Percentiles rank a stretch among this genome's conserved stretches.
phyloP scores from a whole-genome alignment of 345 rosid genomes.

The Physaria fendleri region DNA sequence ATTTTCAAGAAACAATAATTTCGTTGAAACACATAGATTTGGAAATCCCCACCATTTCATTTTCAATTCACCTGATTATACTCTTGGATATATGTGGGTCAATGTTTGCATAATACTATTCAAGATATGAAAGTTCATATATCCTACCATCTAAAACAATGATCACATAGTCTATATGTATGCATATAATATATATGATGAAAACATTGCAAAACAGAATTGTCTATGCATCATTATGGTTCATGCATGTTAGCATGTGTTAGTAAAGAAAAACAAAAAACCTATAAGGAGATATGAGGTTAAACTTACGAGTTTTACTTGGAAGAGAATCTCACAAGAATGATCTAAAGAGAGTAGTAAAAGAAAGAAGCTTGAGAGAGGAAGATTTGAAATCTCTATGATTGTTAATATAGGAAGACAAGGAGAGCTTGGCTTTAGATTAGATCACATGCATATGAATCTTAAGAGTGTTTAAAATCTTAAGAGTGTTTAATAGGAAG shows the following conservation, averaged over 20 bases:
- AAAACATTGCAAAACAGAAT: not conserved
- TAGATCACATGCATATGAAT: conserved; percentile 27
- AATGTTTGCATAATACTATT: conserved; percentile 9
- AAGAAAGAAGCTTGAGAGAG: not conserved
- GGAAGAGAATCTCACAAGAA: not conserved
- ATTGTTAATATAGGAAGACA: conserved; percentile 8
- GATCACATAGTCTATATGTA: not conserved
- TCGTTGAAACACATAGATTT: conserved; percentile 18
- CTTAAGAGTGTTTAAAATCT: conserved; percentile 19
- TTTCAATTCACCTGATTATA: not conserved
- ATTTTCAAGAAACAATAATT: conserved; percentile 27
- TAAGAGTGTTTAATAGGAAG: conserved; percentile 5
- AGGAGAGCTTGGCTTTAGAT: conserved; percentile 13
- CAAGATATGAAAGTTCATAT: conserved; percentile 15
- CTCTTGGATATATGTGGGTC: conserved; percentile 12
- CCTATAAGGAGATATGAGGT: not conserved
- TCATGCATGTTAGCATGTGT: conserved; percentile 1
- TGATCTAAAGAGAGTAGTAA: not conserved
- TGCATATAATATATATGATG: not conserved
- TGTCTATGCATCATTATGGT: not conserved
- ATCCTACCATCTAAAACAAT: not conserved
- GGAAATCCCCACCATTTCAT: conserved; percentile 10
- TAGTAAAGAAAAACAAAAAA: not conserved
- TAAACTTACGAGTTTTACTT: conserved; percentile 23
- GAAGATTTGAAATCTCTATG: not conserved